phyloP scores from a whole-genome alignment of 495 filamentous ascomycete species.

The Mytilinidion resinicola region DNA sequence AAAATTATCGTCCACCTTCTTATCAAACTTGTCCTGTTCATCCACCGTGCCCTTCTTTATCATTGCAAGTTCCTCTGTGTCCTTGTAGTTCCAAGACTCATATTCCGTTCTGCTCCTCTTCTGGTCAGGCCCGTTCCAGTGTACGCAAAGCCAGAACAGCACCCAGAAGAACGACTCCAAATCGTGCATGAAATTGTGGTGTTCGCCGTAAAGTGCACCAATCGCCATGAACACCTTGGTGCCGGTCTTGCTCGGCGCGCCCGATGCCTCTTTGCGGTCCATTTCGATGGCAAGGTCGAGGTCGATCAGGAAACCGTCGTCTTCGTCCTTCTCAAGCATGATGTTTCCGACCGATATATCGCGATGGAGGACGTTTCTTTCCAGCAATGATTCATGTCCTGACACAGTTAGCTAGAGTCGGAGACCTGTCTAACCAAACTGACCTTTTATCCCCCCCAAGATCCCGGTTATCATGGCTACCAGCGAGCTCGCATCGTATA shows the following conservation, averaged over 20 bases:
- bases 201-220: background rate
- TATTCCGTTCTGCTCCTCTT: background rate
- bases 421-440: background rate
- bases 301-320: slow-evolving; percentile 15
- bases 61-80: slow-evolving; percentile 6
- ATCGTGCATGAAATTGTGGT: slow-evolving; percentile 4
- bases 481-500: background rate
- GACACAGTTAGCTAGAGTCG: background rate
- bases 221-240: no score
- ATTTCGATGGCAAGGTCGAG: slow-evolving; percentile 34
- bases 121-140: background rate
- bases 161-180: slow-evolving; percentile 6
- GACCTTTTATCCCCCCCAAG: background rate
- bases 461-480: background rate
- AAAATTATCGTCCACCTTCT: slow-evolving; percentile 24
- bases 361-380: background rate
- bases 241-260: no score
- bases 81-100: no score
- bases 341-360: no score
- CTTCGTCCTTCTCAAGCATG: background rate
- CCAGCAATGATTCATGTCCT: background rate
- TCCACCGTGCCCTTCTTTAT: slow-evolving; percentile 25
- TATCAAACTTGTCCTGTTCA: slow-evolving; percentile 32
- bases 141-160: slow-evolving; percentile 1
- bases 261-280: no score